phyloP scores from a whole-genome alignment of 1,139 yeast genomes.

The Hansenula sp. region DNA sequence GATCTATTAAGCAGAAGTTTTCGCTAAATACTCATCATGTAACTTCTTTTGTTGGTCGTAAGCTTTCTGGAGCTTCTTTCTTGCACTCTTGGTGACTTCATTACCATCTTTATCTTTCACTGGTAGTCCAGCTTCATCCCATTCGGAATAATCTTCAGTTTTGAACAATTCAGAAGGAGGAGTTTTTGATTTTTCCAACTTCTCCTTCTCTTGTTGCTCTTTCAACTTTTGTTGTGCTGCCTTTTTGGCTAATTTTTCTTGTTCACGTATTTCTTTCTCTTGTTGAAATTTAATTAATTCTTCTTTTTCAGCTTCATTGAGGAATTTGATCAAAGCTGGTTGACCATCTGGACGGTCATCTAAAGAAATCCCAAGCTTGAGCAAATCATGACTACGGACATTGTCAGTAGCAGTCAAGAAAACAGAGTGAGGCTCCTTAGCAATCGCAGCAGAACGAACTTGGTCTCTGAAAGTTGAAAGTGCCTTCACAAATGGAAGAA shows the following conservation, averaged over 20 bases:
- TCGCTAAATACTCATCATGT: constrained; percentile 52
- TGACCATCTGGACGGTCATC: constrained; percentile 83
- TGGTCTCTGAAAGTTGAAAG: constrained; percentile 77
- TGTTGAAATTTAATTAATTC: constrained; percentile 57
- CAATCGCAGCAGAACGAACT: constrained; percentile 70
- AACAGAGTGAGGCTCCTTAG: constrained; percentile 48
- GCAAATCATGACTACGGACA: constrained; percentile 58
- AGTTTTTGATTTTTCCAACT: constrained; percentile 62
- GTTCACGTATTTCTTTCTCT: constrained; percentile 52
- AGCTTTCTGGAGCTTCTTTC: constrained; percentile 75
- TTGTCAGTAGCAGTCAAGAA: constrained; percentile 58
- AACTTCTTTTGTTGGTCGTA: constrained; percentile 79
- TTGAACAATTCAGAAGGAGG: constrained; percentile 73
- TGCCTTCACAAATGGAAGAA: constrained; percentile 75
- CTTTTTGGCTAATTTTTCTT: constrained; percentile 44
- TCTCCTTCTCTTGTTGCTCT: constrained; percentile 62
- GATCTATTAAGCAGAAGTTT: neutral
- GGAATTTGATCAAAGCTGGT: constrained; percentile 76
- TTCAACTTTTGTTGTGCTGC: constrained; percentile 35
- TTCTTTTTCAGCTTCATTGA: constrained; percentile 62
- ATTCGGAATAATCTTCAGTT: constrained; percentile 54
- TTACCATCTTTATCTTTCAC: constrained; percentile 72
- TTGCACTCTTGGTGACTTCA: constrained; percentile 82
- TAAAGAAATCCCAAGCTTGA: constrained; percentile 72
- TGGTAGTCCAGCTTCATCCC: constrained; percentile 88